These are phyloP conservation scores for Crithidia bombi DNA, from an alignment of 208 protist genomes.

Conservation along the genomic window DNA sequence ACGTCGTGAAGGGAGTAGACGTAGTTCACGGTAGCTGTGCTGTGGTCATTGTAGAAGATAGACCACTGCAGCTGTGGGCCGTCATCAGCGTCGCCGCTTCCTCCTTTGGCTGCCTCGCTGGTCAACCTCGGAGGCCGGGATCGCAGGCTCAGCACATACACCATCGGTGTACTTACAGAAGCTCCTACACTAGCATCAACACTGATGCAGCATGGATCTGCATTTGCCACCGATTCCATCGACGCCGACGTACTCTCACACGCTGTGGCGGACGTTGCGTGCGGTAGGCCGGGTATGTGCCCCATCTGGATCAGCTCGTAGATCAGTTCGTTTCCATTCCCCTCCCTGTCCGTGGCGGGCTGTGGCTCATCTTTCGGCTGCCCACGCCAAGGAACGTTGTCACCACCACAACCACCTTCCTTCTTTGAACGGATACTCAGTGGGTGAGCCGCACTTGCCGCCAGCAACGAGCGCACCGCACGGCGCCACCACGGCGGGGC, in stretches of 20 bases:
- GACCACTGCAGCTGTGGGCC: background rate
- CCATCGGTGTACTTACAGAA: background rate
- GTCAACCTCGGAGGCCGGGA: background rate
- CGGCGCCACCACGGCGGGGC: conserved; percentile 16
- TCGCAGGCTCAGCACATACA: background rate
- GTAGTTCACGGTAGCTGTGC: conserved; percentile 2
- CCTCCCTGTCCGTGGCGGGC: too few species aligned
- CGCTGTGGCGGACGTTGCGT: background rate
- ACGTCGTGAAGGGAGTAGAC: background rate
- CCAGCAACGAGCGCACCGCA: background rate
- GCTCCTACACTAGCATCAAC: background rate
- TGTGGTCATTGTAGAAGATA: background rate
- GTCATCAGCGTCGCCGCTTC: background rate
- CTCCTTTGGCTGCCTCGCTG: background rate
- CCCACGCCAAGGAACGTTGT: too few species aligned
- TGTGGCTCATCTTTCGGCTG: too few species aligned
- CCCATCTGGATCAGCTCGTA: background rate
- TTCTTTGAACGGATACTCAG: background rate
- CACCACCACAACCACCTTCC: too few species aligned
- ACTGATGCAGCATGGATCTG: background rate
- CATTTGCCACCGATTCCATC: background rate
- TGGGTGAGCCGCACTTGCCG: too few species aligned
- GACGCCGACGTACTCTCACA: background rate
- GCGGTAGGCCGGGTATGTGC: background rate
- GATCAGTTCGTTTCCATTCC: background rate